Percentiles rank a stretch among this genome's conserved stretches.
These are phyloP conservation scores for Sphagnum tenellum DNA, from an alignment of 225 moss, liverwort and hornwort genomes.

Conservation along the genomic window DNA sequence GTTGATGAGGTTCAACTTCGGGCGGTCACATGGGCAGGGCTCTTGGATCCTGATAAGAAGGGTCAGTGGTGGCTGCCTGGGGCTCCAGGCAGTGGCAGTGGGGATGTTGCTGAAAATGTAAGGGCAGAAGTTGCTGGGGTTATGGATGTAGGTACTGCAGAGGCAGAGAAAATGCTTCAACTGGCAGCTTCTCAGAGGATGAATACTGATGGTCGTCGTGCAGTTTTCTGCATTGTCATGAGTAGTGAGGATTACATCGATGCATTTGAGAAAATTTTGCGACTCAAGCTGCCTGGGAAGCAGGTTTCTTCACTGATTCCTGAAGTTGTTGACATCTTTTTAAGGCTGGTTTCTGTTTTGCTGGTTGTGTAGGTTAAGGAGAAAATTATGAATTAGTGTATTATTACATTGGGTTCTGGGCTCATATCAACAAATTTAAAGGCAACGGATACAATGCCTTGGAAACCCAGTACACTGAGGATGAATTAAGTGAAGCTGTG, in stretches of 20 bases:
- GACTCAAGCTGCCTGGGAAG: slow-evolving; percentile 85
- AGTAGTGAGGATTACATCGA: slow-evolving; percentile 88
- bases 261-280: slow-evolving; percentile 89
- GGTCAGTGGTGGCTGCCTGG: slow-evolving; percentile 98
- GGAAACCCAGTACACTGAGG: not conserved
- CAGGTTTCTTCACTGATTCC: slow-evolving; percentile 33
- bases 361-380: too few relatives aligned
- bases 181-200: slow-evolving; percentile 90
- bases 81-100: slow-evolving; percentile 22
- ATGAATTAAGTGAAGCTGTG: not conserved
- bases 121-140: slow-evolving; percentile 62
- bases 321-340: too few relatives aligned
- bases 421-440: too few relatives aligned
- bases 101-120: slow-evolving; percentile 18
- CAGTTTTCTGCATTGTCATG: slow-evolving; percentile 94
- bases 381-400: too few relatives aligned
- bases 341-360: too few relatives aligned
- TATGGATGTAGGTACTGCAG: slow-evolving; percentile 66
- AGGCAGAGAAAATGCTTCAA: slow-evolving; percentile 83
- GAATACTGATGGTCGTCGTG: slow-evolving; percentile 91
- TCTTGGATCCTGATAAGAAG: slow-evolving; percentile 73
- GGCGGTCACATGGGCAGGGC: slow-evolving; percentile 70
- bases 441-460: not conserved
- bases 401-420: too few relatives aligned
- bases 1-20: slow-evolving; percentile 83